Evolutionary conservation across 2,329 filamentous ascomycete species (phyloP), one percentile per base, ranked within the genome.

Genomic region (Calycina herbarum): DNA sequence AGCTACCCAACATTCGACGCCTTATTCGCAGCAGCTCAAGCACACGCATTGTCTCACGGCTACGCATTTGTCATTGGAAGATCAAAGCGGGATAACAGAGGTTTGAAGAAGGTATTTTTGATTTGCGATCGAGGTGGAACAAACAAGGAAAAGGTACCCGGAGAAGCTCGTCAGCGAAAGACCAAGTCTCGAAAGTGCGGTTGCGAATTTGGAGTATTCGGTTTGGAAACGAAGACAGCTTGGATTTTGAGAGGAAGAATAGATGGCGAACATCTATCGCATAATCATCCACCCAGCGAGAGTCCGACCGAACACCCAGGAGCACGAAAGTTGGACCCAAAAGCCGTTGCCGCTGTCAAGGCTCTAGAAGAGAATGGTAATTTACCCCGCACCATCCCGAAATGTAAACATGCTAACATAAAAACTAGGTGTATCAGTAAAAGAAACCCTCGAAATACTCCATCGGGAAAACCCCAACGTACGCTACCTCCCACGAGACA

Each of bases 151-250:
- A 76, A 76, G 59, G 69, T 76, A 0, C 73, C 73, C 0, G 75
- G 73, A 24, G 75, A 77, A 62, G 72, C 75, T 51, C 72, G 74
- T 27, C 82, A 84, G 67, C 83, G 87, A 64, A 89, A 89, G 76
- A 89, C 87, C 0, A 88, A 87, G 8, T 89, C 86, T n/a, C 82
- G 87, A 57, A 89, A 89, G 72, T 89, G 87, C 71, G 86, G 89
- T 70, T 89, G 87, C 68, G 85, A 86, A 35, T 89, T 89, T 74
- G 87, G 87, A n/a, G 89, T 89, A 75, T 89, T 89, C 69, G 87
- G 87, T 64, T 86, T 89, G 48, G 87, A 89, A 75, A 86, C 89
- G 72, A 81, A 87, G 66, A 88, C 86, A 0, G 86, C 89, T 70
- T 89, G 87, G 87, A 86, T 86, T 0, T 84, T 89, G 65, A 82